phyloP scores from a whole-genome alignment of 805 yeast genomes.

The Scheffersomyces spartinae region DNA sequence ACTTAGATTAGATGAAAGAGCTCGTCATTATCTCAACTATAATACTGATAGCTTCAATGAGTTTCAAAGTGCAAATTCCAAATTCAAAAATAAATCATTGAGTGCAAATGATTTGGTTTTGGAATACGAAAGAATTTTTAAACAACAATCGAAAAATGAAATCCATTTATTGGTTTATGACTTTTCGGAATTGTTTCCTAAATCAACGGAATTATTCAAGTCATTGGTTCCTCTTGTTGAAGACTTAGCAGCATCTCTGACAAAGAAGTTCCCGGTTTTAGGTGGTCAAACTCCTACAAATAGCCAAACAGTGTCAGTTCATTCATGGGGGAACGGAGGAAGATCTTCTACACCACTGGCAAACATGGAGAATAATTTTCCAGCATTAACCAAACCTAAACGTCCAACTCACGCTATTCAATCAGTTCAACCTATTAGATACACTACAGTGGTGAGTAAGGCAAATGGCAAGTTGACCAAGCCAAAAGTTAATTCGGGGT shows the following conservation, averaged over 20 bases:
- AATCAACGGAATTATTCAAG: constrained; percentile 18
- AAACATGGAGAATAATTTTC: constrained; percentile 16
- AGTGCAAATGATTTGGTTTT: constrained; percentile 36
- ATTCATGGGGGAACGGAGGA: constrained; percentile 15
- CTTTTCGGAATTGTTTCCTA: constrained; percentile 43
- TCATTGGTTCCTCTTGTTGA: constrained; percentile 11
- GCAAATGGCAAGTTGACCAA: constrained; percentile 6
- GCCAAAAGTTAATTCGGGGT: constrained; percentile 8
- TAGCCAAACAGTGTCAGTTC: constrained; percentile 6
- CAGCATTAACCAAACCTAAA: constrained; percentile 21
- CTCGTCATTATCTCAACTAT: constrained; percentile 63
- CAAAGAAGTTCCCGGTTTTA: constrained; percentile 40
- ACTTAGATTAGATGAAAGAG: constrained; percentile 70
- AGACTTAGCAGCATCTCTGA: constrained; percentile 11
- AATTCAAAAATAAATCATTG: constrained; percentile 34
- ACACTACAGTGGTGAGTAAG: constrained; percentile 20
- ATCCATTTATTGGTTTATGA: constrained; percentile 48
- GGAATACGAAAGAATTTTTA: constrained; percentile 40
- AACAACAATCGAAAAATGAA: constrained; percentile 30
- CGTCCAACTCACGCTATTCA: constrained; percentile 6
- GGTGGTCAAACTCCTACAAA: constrained; percentile 11
- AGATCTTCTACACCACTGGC: constrained; percentile 3
- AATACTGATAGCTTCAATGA: constrained; percentile 31
- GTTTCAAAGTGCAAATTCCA: constrained; percentile 39
- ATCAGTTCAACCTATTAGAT: constrained; percentile 18